Base-by-base conservation (phyloP, 2,329 filamentous ascomycete species). In the Botryotinia globosa region DNA sequence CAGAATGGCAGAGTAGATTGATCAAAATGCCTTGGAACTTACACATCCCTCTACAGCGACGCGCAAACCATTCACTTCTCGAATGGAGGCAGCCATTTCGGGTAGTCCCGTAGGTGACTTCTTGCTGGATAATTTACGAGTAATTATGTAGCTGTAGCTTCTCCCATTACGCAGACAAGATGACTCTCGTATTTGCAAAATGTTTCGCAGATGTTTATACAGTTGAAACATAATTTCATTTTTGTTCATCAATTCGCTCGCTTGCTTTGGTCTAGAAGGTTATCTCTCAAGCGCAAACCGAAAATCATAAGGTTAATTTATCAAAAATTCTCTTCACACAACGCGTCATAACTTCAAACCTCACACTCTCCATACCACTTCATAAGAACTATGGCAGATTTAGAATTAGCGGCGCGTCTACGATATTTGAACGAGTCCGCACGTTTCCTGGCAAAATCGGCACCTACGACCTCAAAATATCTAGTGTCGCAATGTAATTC, bases 31-130 rank as follows among this genome's bases (percentile, higher is more conserved):
- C 37, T 58, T 37, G 59, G 66, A 39, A 84, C 91, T 83, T 85
- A 94, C 92, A 81, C 94, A 97, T 78, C 94, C 94, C 85, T 97
- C 92, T 9, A 97, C 84, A 32, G 94, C 95, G 75, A 98, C 86
- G 72, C 94, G 90, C 74, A 97, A 84, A 73, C 87, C 88, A 63
- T 80, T 76, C 45, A 74, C 75, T 71, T 80, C 77, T 32, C 77
- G 58, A 20, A 80, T 59, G 71, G 76, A 69, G 71, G 76, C 70
- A 69, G 75, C 72, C 78, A 80, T 80, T 8, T 58, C 75, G 54
- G 54, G 39, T 39, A 29, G 16, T n/a, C 34, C 25, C n/a, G 44
- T 25, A 6, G n/a, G 9, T 20, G 34, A 18, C 25, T 32, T 29
- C 25, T 67, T 42, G 65, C n/a, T 42, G 18, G 48, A 67, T 7